Base-by-base conservation (phyloP, 108 stramenopile species). In the Fragilaria radians region DNA sequence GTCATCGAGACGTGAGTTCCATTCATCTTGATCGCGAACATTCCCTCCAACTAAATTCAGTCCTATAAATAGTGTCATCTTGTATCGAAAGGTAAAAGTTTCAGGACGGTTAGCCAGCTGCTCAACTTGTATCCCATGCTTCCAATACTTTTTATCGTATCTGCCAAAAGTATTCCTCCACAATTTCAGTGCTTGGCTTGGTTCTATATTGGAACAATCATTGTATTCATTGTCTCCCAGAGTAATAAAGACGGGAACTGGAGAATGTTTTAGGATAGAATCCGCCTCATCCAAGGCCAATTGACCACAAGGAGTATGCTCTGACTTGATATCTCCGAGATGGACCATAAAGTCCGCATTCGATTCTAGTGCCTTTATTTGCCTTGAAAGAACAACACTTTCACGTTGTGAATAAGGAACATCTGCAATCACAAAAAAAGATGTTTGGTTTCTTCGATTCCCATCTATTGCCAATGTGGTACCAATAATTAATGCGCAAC, bases 151-250 rank as follows among this genome's bases (percentile, higher is more conserved):
- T 42, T 42, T 42, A 60, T 79, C 78, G 28, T 68, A 66, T 9
- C 34, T 29, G 11, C 25, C 30, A 47, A 79, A 71, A 4, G 60
- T 28, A 22, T 63, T 54, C 7, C 18, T 52, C 78, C 78, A 79
- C 26, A 28, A 42, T 5, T 32, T 50, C 54, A 55, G 52, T 25
- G 57, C 78, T 2, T 34, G 31, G 25, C 32, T 63, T 18, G 46
- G 60, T 42, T 42, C 11, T 7, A 42, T 42, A 25, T 72, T 46
- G 19, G 42, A 0, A 46, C 79, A 80, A 59, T 80, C 79, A 47
- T 80, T 80, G 52, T 59, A 76, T 48, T 80, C 79, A 34, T 80
- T 80, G 50, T 77, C 79, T 34, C 79, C 79, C 4, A 66, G 61
- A 30, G 77, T 51, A 23, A 77, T 52, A 59, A 80, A 80, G 0